Evolutionary conservation across 164 flowering plant species (phyloP), one percentile per base, ranked within the genome.

Genomic region (Amborella trichopoda): DNA sequence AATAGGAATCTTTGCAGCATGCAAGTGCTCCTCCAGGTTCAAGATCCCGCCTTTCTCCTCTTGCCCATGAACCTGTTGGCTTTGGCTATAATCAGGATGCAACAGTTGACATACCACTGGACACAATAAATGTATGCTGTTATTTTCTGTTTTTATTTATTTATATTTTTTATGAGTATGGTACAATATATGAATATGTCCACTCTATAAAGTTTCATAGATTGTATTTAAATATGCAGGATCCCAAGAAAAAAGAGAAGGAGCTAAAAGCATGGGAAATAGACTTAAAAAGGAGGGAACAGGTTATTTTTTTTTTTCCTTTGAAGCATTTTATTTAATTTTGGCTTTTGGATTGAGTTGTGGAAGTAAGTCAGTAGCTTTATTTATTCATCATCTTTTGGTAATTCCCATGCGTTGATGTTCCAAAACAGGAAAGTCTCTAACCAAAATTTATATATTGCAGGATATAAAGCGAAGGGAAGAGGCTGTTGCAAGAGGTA

Each of bases 401-500:
- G n/a, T n/a, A n/a, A n/a, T n/a, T n/a, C n/a, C n/a, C n/a, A n/a
- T n/a, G n/a, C n/a, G n/a, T n/a, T n/a, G n/a, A n/a, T n/a, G n/a
- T n/a, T n/a, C n/a, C n/a, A n/a, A n/a, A n/a, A n/a, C n/a, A n/a
- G n/a, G n/a, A n/a, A n/a, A n/a, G n/a, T n/a, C n/a, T n/a, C n/a
- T n/a, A n/a, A n/a, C n/a, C n/a, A n/a, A n/a, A n/a, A n/a, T n/a
- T 10, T 16, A 38, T 38, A 9, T 17, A 22, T 24, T 28, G 16
- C 65, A 82, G 98, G 99, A 91, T 14, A 78, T 91, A 26, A 80
- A 77, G 61, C 73, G 86, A 24, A 82, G 99, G 67, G 99, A 91
- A 67, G 96, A 84, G 42, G 80, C 90, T 55, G 79, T 91, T 49
- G 33, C 90, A 2, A 66, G 71, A 67, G 77, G 99, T 83, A 67